These are phyloP conservation scores for Scheffersomyces amazonensis DNA, from an alignment of 805 yeast genomes.

Conservation along the genomic window DNA sequence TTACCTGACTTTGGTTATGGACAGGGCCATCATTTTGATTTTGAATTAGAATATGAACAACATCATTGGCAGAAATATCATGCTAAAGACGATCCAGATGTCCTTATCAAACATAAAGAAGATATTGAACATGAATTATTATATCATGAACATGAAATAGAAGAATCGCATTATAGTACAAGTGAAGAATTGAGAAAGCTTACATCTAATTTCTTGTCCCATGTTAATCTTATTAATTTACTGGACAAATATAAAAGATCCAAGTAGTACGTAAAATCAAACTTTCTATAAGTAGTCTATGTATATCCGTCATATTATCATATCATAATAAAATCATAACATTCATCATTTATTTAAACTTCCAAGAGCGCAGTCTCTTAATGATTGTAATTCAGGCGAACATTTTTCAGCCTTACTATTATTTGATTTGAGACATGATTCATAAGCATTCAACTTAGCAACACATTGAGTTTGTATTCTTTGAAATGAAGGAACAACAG, in stretches of 20 bases:
- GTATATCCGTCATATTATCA: too few relatives aligned
- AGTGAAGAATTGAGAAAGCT: slow-evolving; percentile 24
- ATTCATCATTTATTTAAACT: slow-evolving; percentile 19
- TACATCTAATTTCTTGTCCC: slow-evolving; percentile 27
- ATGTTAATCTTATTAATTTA: slow-evolving; percentile 27
- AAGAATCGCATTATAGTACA: slow-evolving; percentile 42
- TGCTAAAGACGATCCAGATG: slow-evolving; percentile 77
- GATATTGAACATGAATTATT: slow-evolving; percentile 85
- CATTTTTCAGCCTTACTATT: slow-evolving; percentile 49
- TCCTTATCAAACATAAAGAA: slow-evolving; percentile 75
- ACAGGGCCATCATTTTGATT: slow-evolving; percentile 91
- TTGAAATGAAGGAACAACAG: slow-evolving; percentile 67
- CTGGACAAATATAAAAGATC: slow-evolving; percentile 27
- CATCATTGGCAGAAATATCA: slow-evolving; percentile 92
- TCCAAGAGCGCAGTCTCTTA: slow-evolving; percentile 63
- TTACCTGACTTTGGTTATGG: slow-evolving; percentile 94
- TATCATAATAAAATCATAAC: too few relatives aligned
- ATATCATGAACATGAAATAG: slow-evolving; percentile 84
- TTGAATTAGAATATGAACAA: slow-evolving; percentile 88
- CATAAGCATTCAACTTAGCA: slow-evolving; percentile 57
- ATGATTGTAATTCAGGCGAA: slow-evolving; percentile 45
- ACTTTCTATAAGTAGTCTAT: too few relatives aligned
- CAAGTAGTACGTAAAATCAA: too few relatives aligned
- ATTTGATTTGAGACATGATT: slow-evolving; percentile 55
- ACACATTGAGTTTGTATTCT: slow-evolving; percentile 64